Conservation (phyloP, 495 filamentous ascomycete genomes). For the Tuber microsphaerosporum region DNA sequence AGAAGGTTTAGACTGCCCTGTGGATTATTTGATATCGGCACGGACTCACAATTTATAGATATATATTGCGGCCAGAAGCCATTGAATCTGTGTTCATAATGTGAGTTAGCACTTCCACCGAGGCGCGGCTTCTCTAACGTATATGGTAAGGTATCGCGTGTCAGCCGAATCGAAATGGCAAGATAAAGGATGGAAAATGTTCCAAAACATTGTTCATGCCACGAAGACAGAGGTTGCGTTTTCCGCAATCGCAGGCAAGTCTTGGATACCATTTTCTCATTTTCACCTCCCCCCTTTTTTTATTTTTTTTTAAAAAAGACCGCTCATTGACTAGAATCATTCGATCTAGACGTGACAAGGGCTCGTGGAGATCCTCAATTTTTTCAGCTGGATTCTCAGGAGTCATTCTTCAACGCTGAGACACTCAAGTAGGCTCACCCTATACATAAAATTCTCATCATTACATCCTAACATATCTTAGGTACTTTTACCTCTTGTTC, state of each 20-base stretch:
- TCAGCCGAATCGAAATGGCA: constrained; percentile 51
- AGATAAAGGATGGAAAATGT: constrained; percentile 60
- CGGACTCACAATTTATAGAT: constrained; percentile 28
- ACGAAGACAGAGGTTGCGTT: constrained; percentile 48
- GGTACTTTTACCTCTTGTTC: constrained; percentile 91
- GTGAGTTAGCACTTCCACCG: constrained; percentile 24
- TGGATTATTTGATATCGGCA: constrained; percentile 48
- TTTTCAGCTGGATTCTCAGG: constrained; percentile 37
- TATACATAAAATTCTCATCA: constrained; percentile 8
- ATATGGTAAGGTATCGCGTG: constrained; percentile 48
- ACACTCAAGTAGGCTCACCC: constrained; percentile 46
- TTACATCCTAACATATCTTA: constrained; percentile 68
- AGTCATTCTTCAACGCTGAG: constrained; percentile 51
- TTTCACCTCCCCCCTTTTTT: too few relatives aligned
- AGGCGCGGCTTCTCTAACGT: constrained; percentile 9
- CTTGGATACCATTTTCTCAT: neutral
- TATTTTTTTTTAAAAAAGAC: neutral
- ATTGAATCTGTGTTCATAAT: constrained; percentile 59
- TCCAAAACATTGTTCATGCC: constrained; percentile 45
- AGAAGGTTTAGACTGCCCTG: constrained; percentile 30
- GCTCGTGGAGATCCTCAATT: constrained; percentile 18
- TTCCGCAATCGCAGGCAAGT: constrained; percentile 46
- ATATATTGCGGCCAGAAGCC: constrained; percentile 54
- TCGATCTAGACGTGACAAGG: constrained; percentile 24
- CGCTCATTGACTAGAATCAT: constrained; percentile 3